Evolutionary conservation across 768 basidiomycete genomes (phyloP).

Genomic region (Leucosporidium creatinivorum): DNA sequence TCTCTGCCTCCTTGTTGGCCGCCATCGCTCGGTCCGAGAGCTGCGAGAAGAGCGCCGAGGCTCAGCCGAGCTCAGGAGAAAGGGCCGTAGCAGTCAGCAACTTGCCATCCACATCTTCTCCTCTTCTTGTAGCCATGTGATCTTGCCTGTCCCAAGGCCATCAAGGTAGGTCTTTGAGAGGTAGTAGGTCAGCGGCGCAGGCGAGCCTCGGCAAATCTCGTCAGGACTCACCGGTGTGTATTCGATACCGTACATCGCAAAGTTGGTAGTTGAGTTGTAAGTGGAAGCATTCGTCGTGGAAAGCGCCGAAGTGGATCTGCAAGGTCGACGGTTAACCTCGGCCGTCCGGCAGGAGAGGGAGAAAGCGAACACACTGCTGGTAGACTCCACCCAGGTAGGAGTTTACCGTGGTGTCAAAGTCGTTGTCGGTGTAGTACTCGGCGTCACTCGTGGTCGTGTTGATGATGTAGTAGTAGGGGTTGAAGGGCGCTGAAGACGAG

Average conservation of each 20-base stretch:
- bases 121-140: slow-evolving; percentile 72
- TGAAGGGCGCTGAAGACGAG: not conserved
- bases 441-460: slow-evolving; percentile 12
- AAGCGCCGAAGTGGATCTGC: slow-evolving; percentile 62
- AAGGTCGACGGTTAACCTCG: not conserved
- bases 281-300: slow-evolving; percentile 50
- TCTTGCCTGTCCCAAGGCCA: slow-evolving; percentile 56
- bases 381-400: slow-evolving; percentile 51
- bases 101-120: slow-evolving; percentile 57
- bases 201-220: not conserved
- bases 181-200: not conserved
- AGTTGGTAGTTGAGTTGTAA: slow-evolving; percentile 42
- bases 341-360: not conserved
- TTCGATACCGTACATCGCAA: slow-evolving; percentile 43
- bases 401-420: slow-evolving; percentile 36
- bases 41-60: slow-evolving; percentile 36
- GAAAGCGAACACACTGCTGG: slow-evolving; percentile 45
- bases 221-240: slow-evolving; percentile 30
- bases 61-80: not conserved
- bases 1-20: slow-evolving; percentile 53
- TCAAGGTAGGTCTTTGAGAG: slow-evolving; percentile 38
- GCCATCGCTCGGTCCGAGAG: slow-evolving; percentile 58
- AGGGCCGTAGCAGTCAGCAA: slow-evolving; percentile 36
- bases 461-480: slow-evolving; percentile 1
- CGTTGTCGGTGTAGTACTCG: slow-evolving; percentile 38